Percentiles rank a stretch among this genome's conserved stretches.
Conservation (phyloP, 2,329 filamentous ascomycete species). For the Cryphonectria carpinicola region DNA sequence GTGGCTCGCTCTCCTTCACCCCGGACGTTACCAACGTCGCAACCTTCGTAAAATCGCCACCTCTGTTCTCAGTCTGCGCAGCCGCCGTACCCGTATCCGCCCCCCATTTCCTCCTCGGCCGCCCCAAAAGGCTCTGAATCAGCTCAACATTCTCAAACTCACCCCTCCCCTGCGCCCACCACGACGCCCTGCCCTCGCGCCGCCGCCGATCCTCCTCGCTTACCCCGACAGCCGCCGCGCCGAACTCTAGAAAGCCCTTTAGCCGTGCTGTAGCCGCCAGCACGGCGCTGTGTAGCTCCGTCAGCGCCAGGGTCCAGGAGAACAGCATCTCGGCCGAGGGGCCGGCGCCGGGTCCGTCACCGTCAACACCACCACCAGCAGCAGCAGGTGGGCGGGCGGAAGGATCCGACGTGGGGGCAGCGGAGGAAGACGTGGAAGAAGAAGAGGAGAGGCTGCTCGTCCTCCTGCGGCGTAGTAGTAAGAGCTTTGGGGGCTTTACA, state of each 20-base stretch:
- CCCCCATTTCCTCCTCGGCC: constrained; percentile 12
- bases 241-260: constrained; percentile 20
- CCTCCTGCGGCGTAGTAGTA: background rate
- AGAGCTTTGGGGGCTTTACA: constrained; percentile 5
- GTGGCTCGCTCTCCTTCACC: background rate
- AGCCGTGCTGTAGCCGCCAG: constrained; percentile 22
- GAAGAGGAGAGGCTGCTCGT: background rate
- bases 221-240: constrained; percentile 21
- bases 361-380: background rate
- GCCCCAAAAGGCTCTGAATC: constrained; percentile 24
- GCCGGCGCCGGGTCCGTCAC: background rate
- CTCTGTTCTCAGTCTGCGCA: background rate
- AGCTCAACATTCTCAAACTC: constrained; percentile 28
- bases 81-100: too few species aligned
- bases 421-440: background rate
- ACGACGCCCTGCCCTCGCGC: constrained; percentile 21
- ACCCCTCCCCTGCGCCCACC: constrained; percentile 26
- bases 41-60: background rate
- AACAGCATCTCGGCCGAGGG: constrained; percentile 24
- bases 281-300: constrained; percentile 24
- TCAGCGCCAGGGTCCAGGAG: constrained; percentile 27
- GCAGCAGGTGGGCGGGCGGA: background rate
- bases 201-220: constrained; percentile 24
- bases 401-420: background rate
- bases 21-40: background rate